A percentile compares a stretch with the other conserved stretches of the same genome.
Conservation (phyloP, 495 filamentous ascomycete species). For the Penicillium desertorum region DNA sequence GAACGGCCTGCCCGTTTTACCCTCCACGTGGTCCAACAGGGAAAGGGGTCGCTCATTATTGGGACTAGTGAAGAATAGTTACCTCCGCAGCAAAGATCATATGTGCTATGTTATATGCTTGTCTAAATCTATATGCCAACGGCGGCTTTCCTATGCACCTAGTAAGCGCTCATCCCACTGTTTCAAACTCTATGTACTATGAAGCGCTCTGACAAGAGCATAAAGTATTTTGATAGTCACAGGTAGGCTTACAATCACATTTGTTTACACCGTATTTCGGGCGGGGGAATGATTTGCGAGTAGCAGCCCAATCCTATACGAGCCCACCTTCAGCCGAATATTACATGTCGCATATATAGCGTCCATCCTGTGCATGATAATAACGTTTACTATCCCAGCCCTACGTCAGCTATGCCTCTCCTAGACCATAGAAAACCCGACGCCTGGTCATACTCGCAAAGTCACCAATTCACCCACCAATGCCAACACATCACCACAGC, state of each 20-base stretch:
- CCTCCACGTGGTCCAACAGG: not conserved
- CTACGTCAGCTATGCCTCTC: not conserved
- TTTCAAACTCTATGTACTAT: not conserved
- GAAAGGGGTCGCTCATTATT: not conserved
- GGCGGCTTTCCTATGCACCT: not conserved
- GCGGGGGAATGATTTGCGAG: not conserved
- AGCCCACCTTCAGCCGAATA: not conserved
- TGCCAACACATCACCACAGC: not conserved
- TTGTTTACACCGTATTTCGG: not conserved
- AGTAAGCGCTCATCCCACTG: not conserved
- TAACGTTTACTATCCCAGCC: not conserved
- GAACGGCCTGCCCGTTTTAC: not conserved
- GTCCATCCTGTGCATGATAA: not conserved
- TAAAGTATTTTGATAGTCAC: not conserved
- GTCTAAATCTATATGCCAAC: not conserved
- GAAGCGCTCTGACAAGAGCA: not conserved
- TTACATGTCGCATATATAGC: not conserved
- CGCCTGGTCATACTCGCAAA: not conserved
- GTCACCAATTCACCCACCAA: not conserved
- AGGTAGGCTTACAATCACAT: not conserved
- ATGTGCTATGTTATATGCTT: not conserved
- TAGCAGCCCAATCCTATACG: not conserved
- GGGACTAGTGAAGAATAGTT: not conserved
- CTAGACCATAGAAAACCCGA: not conserved
- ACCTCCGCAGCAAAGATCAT: not conserved